Percentiles rank a stretch among this genome's conserved stretches.
These are phyloP conservation scores for Blastomyces gilchristii DNA, from an alignment of 2,329 filamentous ascomycete genomes.

Conservation along the genomic window DNA sequence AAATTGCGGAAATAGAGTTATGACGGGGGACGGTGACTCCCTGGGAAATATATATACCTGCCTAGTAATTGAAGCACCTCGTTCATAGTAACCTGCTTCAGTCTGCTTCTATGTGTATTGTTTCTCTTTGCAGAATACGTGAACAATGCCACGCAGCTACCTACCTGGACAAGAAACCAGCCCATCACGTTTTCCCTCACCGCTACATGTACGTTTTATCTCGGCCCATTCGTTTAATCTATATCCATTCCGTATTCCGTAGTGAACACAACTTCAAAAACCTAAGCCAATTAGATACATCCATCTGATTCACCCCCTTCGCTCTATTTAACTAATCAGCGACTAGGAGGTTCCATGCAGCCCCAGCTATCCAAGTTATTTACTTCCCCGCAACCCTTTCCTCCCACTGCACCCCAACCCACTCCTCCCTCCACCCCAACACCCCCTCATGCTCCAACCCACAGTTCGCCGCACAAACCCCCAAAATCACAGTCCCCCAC, in stretches of 20 bases:
- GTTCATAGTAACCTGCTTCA: not conserved
- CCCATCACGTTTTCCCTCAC: too few species aligned
- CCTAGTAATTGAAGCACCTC: not conserved
- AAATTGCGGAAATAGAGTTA: not conserved
- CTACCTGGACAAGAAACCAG: too few species aligned
- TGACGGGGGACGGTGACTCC: not conserved
- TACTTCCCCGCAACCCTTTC: constrained; percentile 40
- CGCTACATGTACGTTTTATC: too few species aligned
- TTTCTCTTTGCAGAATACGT: not conserved
- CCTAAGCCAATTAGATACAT: not conserved
- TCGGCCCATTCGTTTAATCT: too few species aligned
- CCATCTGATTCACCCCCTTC: not conserved
- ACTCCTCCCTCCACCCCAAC: constrained; percentile 81
- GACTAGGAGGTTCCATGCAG: not conserved
- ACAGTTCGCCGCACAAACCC: constrained; percentile 74
- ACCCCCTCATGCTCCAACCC: constrained; percentile 51
- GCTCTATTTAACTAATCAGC: not conserved
- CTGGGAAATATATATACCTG: not conserved
- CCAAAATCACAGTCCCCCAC: constrained; percentile 87
- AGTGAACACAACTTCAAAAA: not conserved
- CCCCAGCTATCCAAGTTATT: not conserved
- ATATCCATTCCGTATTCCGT: not conserved
- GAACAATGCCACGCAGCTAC: not conserved
- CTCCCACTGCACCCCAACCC: constrained; percentile 98
- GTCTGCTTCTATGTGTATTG: not conserved